Percentiles rank a stretch among this genome's conserved stretches.
These are phyloP conservation scores for Nemania serpens DNA, from an alignment of 2,329 filamentous ascomycete genomes.

Conservation along the genomic window DNA sequence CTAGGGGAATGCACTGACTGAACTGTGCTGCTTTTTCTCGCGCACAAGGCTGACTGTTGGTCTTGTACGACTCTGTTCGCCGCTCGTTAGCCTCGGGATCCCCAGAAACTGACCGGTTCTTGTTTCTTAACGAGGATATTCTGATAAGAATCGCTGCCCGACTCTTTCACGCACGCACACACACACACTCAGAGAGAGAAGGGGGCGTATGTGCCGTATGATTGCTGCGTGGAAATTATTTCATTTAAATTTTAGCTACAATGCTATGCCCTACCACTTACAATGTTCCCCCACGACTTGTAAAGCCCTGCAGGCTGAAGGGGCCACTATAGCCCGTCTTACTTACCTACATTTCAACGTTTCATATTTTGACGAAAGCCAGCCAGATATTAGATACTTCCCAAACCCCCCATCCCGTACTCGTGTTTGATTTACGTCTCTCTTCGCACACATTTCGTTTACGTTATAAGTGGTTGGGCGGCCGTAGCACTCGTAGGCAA, in stretches of 20 bases:
- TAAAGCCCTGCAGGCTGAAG: too few species aligned
- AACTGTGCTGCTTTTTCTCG: background rate
- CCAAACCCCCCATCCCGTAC: background rate
- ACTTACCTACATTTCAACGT: background rate
- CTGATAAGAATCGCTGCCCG: too few species aligned
- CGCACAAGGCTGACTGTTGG: too few species aligned
- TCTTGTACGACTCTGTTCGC: too few species aligned
- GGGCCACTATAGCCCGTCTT: background rate
- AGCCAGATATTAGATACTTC: background rate
- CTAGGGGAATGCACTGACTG: background rate
- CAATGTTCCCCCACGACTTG: background rate
- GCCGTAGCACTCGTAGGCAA: conserved; percentile 5
- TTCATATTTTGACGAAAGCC: background rate
- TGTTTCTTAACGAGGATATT: too few species aligned
- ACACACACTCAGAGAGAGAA: too few species aligned
- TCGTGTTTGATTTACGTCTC: background rate
- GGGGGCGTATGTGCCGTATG: too few species aligned
- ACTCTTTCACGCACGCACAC: too few species aligned
- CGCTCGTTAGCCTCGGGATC: too few species aligned
- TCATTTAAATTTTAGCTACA: too few species aligned
- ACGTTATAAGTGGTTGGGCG: background rate
- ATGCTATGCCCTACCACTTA: background rate
- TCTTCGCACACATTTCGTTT: background rate
- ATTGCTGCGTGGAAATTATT: too few species aligned
- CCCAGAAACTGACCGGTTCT: too few species aligned